Base-by-base conservation (phyloP, 208 protist genomes). In the Trypanosomatidae sp. region DNA sequence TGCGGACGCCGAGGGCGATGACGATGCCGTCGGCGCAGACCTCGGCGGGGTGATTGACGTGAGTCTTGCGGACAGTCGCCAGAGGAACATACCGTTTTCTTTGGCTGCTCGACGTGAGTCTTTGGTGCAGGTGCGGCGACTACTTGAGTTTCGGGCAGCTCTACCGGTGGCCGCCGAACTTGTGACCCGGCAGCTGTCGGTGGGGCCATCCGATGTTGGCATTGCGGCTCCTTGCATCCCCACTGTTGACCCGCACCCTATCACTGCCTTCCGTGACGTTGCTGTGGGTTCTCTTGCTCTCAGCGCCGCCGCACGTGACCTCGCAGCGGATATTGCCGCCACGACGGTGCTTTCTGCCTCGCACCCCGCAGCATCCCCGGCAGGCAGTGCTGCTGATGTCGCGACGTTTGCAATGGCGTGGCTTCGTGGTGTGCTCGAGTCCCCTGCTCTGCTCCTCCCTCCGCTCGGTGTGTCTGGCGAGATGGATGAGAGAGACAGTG, bases 251-350 rank as follows among this genome's bases (percentile, higher is more conserved):
- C n/a, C 28, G n/a, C 39, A 4, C 65, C 12, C 60, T 5, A 25
- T 12, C 36, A 65, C 39, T 46, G 39, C 22, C 10, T 30, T 19
- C 7, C 36, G 10, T 15, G 60, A 65, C 19, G 39, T 52, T 68
- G 22, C n/a, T 55, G 44, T 13, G n/a, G 41, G 4, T 9, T 25
- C 28, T 28, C 46, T 28, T 10, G 25, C 13, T 36, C 53, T 76
- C 19, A 56, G 76, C 10, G 33, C 53, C 15, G 76, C 76, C n/a
- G 76, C 76, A 36, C 64, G 68, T 22, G 76, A 68, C 2, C 60
- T 80, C 46, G 76, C 76, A 33, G 56, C 55, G 0, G 76, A 80
- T 49, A 76, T 80, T 44, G 56, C 76, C 39, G 76, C 76, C 47
- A 73, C 70, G 1, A 75, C 68, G n/a, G 47, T 25, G 19, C 6